Conservation (phyloP, 495 filamentous ascomycete genomes). For the Penicillium verhagenii region DNA sequence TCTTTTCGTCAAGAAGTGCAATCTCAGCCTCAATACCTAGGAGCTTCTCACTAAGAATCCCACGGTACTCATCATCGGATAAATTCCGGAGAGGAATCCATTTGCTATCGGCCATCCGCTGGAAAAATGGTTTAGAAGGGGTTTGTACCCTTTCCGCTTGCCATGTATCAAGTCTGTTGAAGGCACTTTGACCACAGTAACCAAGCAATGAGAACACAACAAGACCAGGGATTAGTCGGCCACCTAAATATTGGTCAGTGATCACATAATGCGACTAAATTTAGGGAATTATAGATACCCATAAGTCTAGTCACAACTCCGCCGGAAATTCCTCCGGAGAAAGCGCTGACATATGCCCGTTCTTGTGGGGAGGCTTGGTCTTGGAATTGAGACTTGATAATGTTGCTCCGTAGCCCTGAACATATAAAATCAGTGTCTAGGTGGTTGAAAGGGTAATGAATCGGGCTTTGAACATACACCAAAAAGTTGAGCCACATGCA, state of each 20-base stretch:
- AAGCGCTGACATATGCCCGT: constrained; percentile 58
- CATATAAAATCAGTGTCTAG: constrained; percentile 10
- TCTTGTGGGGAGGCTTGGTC: constrained; percentile 53
- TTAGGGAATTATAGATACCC: constrained; percentile 41
- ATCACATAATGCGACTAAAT: not conserved
- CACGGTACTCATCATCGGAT: constrained; percentile 75
- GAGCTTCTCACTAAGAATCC: constrained; percentile 72
- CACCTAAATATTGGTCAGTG: constrained; percentile 31
- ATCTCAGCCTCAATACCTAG: constrained; percentile 81
- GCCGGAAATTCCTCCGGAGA: constrained; percentile 71
- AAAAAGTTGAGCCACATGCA: constrained; percentile 71
- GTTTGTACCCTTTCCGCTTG: constrained; percentile 36
- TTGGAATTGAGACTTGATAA: constrained; percentile 40
- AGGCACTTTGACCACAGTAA: constrained; percentile 56
- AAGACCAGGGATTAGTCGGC: constrained; percentile 55
- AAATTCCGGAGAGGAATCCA: constrained; percentile 80
- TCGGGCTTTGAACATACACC: constrained; percentile 52
- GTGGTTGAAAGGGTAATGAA: not conserved
- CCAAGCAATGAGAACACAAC: constrained; percentile 65
- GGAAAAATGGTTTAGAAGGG: constrained; percentile 41
- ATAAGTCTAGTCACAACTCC: constrained; percentile 59
- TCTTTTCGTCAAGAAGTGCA: constrained; percentile 80
- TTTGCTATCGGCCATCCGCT: constrained; percentile 59
- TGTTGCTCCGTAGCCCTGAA: constrained; percentile 42
- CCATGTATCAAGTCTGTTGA: constrained; percentile 54